A percentile compares a stretch with the other conserved stretches of the same genome.
These are phyloP conservation scores for Leccinum uliginosum DNA, from an alignment of 768 basidiomycete genomes.

Conservation along the genomic window DNA sequence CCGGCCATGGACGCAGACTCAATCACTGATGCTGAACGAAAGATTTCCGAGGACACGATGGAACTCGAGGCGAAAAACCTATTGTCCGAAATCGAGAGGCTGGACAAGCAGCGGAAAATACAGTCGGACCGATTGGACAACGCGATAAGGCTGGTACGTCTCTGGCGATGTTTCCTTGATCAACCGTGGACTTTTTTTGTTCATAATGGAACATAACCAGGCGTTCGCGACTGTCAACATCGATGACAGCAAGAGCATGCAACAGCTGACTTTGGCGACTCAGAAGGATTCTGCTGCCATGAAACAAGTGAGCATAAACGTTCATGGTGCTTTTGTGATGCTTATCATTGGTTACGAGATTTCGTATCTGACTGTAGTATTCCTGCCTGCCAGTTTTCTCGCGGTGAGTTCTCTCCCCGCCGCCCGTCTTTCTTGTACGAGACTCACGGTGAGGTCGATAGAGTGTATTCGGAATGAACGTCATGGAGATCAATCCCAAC, in stretches of 20 bases:
- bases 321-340: too few species aligned
- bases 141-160: conserved; percentile 29
- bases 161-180: neutral
- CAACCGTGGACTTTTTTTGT: neutral
- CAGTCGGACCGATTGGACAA: conserved; percentile 29
- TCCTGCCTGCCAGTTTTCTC: conserved; percentile 51
- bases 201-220: conserved; percentile 26
- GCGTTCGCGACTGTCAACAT: conserved; percentile 60
- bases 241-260: conserved; percentile 51
- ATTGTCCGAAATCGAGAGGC: conserved; percentile 43
- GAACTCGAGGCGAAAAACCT: conserved; percentile 18
- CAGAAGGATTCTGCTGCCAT: conserved; percentile 39
- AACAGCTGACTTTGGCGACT: conserved; percentile 45
- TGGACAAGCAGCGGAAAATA: conserved; percentile 25
- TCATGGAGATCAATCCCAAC: conserved; percentile 26
- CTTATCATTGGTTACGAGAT: conserved; percentile 32
- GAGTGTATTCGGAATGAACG: conserved; percentile 28
- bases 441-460: conserved; percentile 23
- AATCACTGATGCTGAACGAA: conserved; percentile 7
- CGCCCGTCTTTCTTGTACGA: too few species aligned
- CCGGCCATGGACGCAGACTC: conserved; percentile 37
- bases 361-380: conserved; percentile 57
- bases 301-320: conserved; percentile 24
- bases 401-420: conserved; percentile 20
- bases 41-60: conserved; percentile 11